Percentiles rank a stretch among this genome's conserved stretches.
Evolutionary conservation across 2,329 filamentous ascomycete genomes (phyloP).

Genomic region (Balansia obtecta): DNA sequence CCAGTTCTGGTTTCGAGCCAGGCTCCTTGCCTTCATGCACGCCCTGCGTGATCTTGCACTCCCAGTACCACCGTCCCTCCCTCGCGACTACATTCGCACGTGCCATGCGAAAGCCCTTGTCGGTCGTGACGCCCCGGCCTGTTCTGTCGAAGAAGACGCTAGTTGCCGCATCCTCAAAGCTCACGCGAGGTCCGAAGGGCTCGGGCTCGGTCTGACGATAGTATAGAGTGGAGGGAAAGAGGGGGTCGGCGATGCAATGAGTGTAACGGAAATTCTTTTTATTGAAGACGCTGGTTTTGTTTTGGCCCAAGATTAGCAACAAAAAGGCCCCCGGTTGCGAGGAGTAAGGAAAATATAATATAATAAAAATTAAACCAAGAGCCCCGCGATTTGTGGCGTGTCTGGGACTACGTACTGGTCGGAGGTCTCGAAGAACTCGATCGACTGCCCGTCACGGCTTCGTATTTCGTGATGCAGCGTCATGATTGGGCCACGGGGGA

Average conservation of each 20-base stretch:
- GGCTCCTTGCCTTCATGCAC: constrained; percentile 32
- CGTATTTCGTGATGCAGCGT: constrained; percentile 41
- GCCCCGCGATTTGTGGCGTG: not conserved
- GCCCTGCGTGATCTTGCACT: constrained; percentile 78
- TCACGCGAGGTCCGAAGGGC: constrained; percentile 74
- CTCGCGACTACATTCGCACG: constrained; percentile 82
- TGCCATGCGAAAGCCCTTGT: constrained; percentile 86
- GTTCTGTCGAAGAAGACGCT: constrained; percentile 72
- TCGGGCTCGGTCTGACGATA: constrained; percentile 81
- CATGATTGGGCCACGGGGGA: constrained; percentile 44
- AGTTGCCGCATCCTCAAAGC: constrained; percentile 81
- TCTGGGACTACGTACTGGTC: constrained; percentile 41
- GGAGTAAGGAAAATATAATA: too few species aligned
- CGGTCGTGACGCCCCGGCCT: constrained; percentile 69
- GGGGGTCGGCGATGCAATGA: constrained; percentile 79
- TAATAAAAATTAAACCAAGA: not conserved
- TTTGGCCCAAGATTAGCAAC: constrained; percentile 3
- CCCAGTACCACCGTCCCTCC: constrained; percentile 87
- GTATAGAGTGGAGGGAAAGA: constrained; percentile 75
- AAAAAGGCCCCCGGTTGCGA: not conserved
- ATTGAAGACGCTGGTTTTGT: constrained; percentile 42
- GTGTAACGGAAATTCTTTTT: constrained; percentile 75
- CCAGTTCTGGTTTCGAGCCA: constrained; percentile 33
- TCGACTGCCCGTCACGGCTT: constrained; percentile 33
- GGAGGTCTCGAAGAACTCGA: constrained; percentile 50